These are phyloP conservation scores for Fusarium sp. DNA, from an alignment of 2,329 filamentous ascomycete genomes.

Conservation along the genomic window DNA sequence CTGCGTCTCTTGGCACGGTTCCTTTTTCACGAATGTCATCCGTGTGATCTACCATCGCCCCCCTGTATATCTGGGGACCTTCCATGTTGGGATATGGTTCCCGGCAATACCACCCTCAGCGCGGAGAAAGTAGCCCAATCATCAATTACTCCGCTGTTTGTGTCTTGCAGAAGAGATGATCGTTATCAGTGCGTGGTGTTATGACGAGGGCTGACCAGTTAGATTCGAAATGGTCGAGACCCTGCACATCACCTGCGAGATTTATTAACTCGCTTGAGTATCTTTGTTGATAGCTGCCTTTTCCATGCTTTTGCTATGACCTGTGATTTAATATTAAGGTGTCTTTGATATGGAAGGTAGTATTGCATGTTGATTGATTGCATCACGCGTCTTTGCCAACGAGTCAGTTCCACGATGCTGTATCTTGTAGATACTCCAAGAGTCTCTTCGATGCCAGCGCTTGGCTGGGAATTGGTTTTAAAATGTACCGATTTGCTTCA, in stretches of 20 bases:
- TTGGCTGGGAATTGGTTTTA: too few relatives aligned
- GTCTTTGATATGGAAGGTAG: slow-evolving; percentile 18
- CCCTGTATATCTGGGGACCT: slow-evolving; percentile 25
- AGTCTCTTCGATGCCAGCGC: too few relatives aligned
- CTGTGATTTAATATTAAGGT: neutral
- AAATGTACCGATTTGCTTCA: too few relatives aligned
- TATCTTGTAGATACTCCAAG: neutral
- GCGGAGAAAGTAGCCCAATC: slow-evolving; percentile 4
- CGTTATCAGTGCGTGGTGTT: slow-evolving; percentile 8
- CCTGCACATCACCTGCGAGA: slow-evolving; percentile 12
- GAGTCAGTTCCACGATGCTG: neutral
- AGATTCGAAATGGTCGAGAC: too few relatives aligned
- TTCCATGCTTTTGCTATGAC: slow-evolving; percentile 4
- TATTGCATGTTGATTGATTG: slow-evolving; percentile 5
- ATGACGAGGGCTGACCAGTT: neutral
- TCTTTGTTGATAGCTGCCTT: slow-evolving; percentile 8
- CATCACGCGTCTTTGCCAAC: neutral
- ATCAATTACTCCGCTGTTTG: neutral
- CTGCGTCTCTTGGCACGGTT: slow-evolving; percentile 26
- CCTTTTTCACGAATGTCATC: slow-evolving; percentile 16
- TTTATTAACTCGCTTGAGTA: slow-evolving; percentile 4
- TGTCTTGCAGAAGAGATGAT: neutral
- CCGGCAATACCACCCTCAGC: slow-evolving; percentile 18
- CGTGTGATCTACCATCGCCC: slow-evolving; percentile 18
- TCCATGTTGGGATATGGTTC: slow-evolving; percentile 21